Conservation (phyloP, 768 basidiomycete species). For the Lactarius hatsudake region DNA sequence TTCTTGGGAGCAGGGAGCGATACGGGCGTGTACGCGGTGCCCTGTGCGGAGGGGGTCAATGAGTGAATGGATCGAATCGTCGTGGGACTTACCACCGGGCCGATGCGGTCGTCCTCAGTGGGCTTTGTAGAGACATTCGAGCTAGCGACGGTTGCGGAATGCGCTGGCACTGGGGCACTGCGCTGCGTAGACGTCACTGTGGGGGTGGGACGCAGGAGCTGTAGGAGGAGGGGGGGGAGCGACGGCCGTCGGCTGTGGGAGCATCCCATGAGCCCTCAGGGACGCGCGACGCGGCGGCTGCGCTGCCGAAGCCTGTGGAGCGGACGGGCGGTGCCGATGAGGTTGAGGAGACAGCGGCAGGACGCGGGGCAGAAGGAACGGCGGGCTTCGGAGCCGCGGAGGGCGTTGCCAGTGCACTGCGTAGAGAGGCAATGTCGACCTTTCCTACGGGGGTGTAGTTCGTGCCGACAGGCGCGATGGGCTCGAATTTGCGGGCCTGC, state of each 20-base stretch:
- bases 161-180: slow-evolving; percentile 31
- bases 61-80: too few relatives aligned
- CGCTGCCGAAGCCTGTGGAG: slow-evolving; percentile 32
- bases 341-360: slow-evolving; percentile 43
- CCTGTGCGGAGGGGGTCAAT: slow-evolving; percentile 34
- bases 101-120: slow-evolving; percentile 77
- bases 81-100: slow-evolving; percentile 48
- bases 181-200: slow-evolving; percentile 30
- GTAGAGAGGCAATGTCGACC: slow-evolving; percentile 63
- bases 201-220: slow-evolving; percentile 42
- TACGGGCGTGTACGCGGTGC: slow-evolving; percentile 88
- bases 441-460: slow-evolving; percentile 73
- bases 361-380: slow-evolving; percentile 39
- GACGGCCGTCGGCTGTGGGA: slow-evolving; percentile 39
- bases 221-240: slow-evolving; percentile 33
- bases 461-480: slow-evolving; percentile 79
- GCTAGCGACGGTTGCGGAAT: slow-evolving; percentile 40
- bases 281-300: slow-evolving; percentile 37
- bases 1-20: slow-evolving; percentile 81
- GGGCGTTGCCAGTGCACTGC: slow-evolving; percentile 26
- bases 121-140: slow-evolving; percentile 63
- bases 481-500: slow-evolving; percentile 64
- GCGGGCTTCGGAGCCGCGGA: slow-evolving; percentile 24
- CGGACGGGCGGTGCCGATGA: slow-evolving; percentile 38
- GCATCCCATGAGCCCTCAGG: slow-evolving; percentile 62